Conservation (phyloP, 75 land plant genomes). For the Isoetes taiwanensis region DNA sequence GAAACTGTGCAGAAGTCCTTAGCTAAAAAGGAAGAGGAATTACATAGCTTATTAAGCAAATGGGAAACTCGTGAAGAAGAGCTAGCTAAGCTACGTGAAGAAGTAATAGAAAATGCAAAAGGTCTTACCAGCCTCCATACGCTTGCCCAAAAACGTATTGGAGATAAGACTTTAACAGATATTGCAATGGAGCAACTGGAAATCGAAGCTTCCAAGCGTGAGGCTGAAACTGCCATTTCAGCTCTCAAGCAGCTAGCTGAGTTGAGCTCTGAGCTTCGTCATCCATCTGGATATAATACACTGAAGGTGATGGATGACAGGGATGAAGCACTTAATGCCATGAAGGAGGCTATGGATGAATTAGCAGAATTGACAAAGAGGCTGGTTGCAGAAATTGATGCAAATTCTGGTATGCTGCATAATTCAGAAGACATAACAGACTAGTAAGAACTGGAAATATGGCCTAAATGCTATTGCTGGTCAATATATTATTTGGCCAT, state of each 20-base stretch:
- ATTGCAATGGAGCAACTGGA: constrained; percentile 46
- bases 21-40: constrained; percentile 52
- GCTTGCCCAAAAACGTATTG: constrained; percentile 28
- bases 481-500: too few relatives aligned
- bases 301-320: constrained; percentile 16
- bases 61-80: constrained; percentile 51
- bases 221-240: constrained; percentile 49
- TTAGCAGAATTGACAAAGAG: constrained; percentile 16
- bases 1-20: constrained; percentile 43
- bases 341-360: constrained; percentile 14
- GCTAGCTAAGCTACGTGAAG: constrained; percentile 29
- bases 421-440: too few relatives aligned
- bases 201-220: constrained; percentile 42
- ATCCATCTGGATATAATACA: neutral
- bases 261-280: constrained; percentile 33
- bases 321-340: constrained; percentile 20
- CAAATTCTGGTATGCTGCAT: too few relatives aligned
- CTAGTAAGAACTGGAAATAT: too few relatives aligned
- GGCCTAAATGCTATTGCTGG: too few relatives aligned
- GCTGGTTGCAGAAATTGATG: constrained; percentile 11
- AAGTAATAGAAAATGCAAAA: constrained; percentile 32
- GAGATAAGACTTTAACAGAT: constrained; percentile 32
- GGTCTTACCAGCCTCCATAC: constrained; percentile 24
- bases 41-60: constrained; percentile 21
- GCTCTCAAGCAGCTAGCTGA: constrained; percentile 45